A percentile compares a stretch with the other conserved stretches of the same genome.
phyloP scores from a whole-genome alignment of 2,329 filamentous ascomycete genomes.

The Claviceps maximensis region DNA sequence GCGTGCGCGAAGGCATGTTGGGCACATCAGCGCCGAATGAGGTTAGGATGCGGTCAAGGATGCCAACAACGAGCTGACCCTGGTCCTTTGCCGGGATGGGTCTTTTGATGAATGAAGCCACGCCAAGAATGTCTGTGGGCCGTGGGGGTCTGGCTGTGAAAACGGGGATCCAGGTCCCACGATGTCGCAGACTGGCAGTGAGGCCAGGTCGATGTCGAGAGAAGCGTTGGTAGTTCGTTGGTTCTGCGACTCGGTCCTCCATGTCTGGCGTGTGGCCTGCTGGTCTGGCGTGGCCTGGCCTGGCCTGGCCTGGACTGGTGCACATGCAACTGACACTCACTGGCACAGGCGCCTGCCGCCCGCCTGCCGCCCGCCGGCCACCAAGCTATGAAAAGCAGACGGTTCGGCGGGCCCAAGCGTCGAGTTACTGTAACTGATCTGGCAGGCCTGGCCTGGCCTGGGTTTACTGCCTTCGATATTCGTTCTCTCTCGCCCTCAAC shows the following conservation, averaged over 20 bases:
- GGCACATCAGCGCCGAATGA: not conserved
- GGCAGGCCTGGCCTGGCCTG: no score
- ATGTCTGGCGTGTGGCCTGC: no score
- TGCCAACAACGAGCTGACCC: not conserved
- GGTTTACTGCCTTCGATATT: not conserved
- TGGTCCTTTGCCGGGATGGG: not conserved
- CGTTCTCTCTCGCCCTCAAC: not conserved
- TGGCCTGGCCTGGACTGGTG: not conserved
- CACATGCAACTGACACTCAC: not conserved
- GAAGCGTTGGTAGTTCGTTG: not conserved
- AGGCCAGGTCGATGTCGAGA: not conserved
- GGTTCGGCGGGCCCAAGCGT: not conserved
- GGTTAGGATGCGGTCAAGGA: not conserved
- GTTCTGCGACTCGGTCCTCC: no score
- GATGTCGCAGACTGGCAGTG: not conserved
- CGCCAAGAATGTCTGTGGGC: not conserved
- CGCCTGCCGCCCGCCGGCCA: not conserved
- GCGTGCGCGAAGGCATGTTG: not conserved
- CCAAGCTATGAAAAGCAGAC: not conserved
- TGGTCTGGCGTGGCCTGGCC: no score
- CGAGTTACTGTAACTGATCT: not conserved
- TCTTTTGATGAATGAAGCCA: constrained; percentile 1
- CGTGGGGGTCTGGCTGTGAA: not conserved
- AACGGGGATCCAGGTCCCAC: not conserved
- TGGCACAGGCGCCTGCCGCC: not conserved